phyloP scores from a whole-genome alignment of 2,329 filamentous ascomycete species.

The Talaromyces sp. region DNA sequence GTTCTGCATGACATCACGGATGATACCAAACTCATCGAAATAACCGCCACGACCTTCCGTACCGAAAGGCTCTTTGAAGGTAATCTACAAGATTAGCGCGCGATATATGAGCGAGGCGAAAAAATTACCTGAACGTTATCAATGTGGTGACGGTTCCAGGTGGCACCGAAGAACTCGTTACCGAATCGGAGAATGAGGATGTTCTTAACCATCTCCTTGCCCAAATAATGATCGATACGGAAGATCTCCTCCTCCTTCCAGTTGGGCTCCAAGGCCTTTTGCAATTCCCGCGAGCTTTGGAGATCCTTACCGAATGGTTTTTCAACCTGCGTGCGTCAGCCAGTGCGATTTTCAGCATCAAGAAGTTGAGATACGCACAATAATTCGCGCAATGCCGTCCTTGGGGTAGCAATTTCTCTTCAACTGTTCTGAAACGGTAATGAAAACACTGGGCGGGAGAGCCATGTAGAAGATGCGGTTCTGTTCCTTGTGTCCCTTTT shows the following conservation, averaged over 20 bases:
- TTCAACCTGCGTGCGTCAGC: constrained; percentile 68
- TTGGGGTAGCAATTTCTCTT: constrained; percentile 96
- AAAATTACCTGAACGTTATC: constrained; percentile 78
- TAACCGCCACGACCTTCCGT: constrained; percentile 97
- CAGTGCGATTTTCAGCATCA: constrained; percentile 13
- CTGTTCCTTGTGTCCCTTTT: constrained; percentile 76
- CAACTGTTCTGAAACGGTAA: constrained; percentile 91
- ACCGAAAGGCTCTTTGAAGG: constrained; percentile 99
- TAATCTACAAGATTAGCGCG: constrained; percentile 57
- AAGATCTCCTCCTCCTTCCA: constrained; percentile 99
- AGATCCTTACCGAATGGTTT: constrained; percentile 99
- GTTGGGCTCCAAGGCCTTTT: constrained; percentile 91
- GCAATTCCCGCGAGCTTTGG: constrained; percentile 86
- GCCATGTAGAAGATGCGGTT: constrained; percentile 99
- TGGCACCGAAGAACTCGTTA: constrained; percentile 97
- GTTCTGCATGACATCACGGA: constrained; percentile 99
- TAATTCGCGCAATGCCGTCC: constrained; percentile 86
- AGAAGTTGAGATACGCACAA: constrained; percentile 60
- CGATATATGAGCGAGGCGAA: neutral
- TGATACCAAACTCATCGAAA: constrained; percentile 99
- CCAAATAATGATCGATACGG: constrained; percentile 98
- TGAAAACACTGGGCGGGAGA: constrained; percentile 95
- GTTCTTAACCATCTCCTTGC: constrained; percentile 99
- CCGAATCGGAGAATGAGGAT: constrained; percentile 96
- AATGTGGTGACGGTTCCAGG: constrained; percentile 99